Percentiles rank a stretch among this genome's conserved stretches.
These are phyloP conservation scores for Nicotiana attenuata DNA, from an alignment of 257 asterid genomes.

Conservation along the genomic window DNA sequence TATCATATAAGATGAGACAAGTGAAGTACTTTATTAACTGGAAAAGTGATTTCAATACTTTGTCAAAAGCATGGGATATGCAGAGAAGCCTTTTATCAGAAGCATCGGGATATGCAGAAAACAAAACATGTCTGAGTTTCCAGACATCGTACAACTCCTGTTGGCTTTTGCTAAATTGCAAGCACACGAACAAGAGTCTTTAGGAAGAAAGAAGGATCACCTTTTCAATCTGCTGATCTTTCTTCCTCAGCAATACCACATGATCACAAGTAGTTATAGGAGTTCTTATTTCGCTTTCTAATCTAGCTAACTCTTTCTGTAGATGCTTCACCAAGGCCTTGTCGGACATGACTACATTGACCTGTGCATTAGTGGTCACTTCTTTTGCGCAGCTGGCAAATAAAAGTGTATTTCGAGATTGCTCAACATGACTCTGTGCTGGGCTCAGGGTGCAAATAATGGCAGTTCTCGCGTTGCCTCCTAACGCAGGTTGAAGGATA, in stretches of 20 bases:
- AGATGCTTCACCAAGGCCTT: slow-evolving; percentile 97
- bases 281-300: slow-evolving; percentile 81
- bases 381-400: slow-evolving; percentile 98
- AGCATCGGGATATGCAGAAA: no score
- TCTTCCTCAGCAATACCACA: slow-evolving; percentile 65
- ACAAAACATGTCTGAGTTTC: background rate
- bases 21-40: background rate
- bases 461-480: slow-evolving; percentile 99
- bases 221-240: slow-evolving; percentile 88
- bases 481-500: slow-evolving; percentile 93
- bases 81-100: background rate
- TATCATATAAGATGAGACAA: background rate
- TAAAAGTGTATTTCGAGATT: slow-evolving; percentile 92
- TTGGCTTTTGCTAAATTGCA: background rate
- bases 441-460: slow-evolving; percentile 96
- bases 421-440: slow-evolving; percentile 92
- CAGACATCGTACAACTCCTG: background rate
- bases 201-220: slow-evolving; percentile 27
- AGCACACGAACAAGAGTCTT: background rate
- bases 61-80: background rate
- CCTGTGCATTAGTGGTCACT: slow-evolving; percentile 95
- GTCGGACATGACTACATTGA: slow-evolving; percentile 98
- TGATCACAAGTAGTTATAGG: slow-evolving; percentile 76
- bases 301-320: slow-evolving; percentile 93
- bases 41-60: background rate